A percentile compares a stretch with the other conserved stretches of the same genome.
Conservation (phyloP, 768 basidiomycete species). For the Lentinula edodes region DNA sequence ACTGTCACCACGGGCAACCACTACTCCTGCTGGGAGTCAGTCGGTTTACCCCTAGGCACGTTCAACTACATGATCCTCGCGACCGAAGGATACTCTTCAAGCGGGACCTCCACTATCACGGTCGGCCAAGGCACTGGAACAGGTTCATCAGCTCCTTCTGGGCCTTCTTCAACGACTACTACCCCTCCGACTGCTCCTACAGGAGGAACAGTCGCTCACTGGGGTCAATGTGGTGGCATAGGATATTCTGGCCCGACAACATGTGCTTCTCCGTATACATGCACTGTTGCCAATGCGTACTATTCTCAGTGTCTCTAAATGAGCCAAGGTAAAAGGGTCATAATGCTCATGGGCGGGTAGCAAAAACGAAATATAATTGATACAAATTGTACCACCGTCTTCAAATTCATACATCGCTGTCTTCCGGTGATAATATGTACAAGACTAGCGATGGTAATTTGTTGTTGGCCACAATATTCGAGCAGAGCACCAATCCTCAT, state of each 20-base stretch:
- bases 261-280: conserved; percentile 12
- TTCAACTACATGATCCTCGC: conserved; percentile 44
- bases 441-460: too few relatives aligned
- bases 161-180: neutral
- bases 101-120: conserved; percentile 17
- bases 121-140: neutral
- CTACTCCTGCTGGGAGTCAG: conserved; percentile 35
- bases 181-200: neutral
- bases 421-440: too few relatives aligned
- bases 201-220: neutral
- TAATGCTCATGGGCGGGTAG: too few relatives aligned
- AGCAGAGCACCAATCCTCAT: too few relatives aligned
- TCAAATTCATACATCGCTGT: too few relatives aligned
- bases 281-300: conserved; percentile 9
- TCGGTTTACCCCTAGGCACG: conserved; percentile 33
- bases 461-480: too few relatives aligned
- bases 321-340: too few relatives aligned
- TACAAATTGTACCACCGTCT: too few relatives aligned
- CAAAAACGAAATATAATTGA: too few relatives aligned
- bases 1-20: conserved; percentile 32
- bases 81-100: conserved; percentile 39
- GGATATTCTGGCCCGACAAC: conserved; percentile 13
- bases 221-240: conserved; percentile 8
- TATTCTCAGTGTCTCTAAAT: conserved; percentile 7
- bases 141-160: neutral